Base-by-base conservation (phyloP, 495 filamentous ascomycete species). In the Aspergillus diversus region DNA sequence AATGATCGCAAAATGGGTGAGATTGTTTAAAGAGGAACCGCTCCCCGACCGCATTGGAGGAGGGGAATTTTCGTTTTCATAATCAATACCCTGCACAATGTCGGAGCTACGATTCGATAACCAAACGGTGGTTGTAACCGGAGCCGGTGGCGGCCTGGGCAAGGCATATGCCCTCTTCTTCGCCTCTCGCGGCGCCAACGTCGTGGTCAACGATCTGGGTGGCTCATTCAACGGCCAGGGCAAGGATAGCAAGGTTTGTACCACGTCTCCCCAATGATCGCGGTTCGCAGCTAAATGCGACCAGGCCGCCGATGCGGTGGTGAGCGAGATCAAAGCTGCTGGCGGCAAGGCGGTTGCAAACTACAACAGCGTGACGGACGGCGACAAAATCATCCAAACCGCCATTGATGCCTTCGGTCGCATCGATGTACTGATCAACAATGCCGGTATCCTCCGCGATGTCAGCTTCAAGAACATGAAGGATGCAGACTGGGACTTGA, bases 381-480 rank as follows among this genome's bases (percentile, higher is more conserved):
- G 95, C 65, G 96, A 98, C 42, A 87, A 82, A 71, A 98, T 99
- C 75, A 97, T 99, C 81, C 90, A 97, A 60, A 97, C 95, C 17
- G 96, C 95, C 66, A 92, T 98, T 70, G 86, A 94, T 81, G 85
- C 82, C 65, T 99, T 93, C 70, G 96, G 95, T 66, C 90, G 93
- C 65, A 86, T 99, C 74, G 95, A 99, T 78, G 81, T 99, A 53
- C 88, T 99, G 65, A 86, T 98, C 76, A 99, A 99, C 85, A 99
- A 98, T 73, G 95, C 95, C 61, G 95, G 95, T 72, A 99, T 99
- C 71, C 85, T 99, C 59, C 90, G 95, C 60, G 95, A 99, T 82
- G 73, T 99, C 71, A 92, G 89, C 83, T 98, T 99, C 81, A 97
- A 96, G 87, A 99, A 99, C 79, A 97, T 98, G 92, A 93, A 89